A percentile compares a stretch with the other conserved stretches of the same genome.
These are phyloP conservation scores for Sequoiadendron giganteum DNA, from an alignment of 75 land plant species.

Conservation along the genomic window DNA sequence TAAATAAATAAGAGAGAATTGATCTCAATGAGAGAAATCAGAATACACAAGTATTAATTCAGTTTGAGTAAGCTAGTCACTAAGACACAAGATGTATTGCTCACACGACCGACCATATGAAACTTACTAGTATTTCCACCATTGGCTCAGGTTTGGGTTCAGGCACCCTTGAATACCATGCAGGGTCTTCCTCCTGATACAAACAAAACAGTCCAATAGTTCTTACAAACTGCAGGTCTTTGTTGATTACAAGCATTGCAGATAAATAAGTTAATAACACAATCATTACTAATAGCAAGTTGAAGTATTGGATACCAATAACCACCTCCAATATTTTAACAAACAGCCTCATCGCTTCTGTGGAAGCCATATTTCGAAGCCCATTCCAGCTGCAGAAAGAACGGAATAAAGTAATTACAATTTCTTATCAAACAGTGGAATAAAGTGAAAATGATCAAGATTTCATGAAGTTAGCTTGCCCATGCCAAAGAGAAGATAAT, in stretches of 20 bases:
- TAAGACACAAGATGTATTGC: neutral
- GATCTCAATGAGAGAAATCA: neutral
- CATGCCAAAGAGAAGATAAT: neutral
- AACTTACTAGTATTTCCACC: conserved; percentile 64
- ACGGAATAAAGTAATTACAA: neutral
- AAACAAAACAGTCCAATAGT: neutral
- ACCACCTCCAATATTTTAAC: conserved; percentile 89
- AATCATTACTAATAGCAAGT: neutral
- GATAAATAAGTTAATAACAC: neutral
- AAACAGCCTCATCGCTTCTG: conserved; percentile 98
- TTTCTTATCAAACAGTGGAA: neutral
- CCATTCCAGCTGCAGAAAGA: conserved; percentile 70
- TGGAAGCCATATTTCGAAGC: conserved; percentile 81
- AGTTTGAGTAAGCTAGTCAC: neutral
- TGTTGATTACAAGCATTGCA: neutral
- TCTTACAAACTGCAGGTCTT: neutral
- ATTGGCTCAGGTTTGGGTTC: conserved; percentile 48
- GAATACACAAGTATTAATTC: neutral
- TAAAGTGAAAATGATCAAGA: neutral
- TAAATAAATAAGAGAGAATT: neutral
- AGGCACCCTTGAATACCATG: conserved; percentile 84
- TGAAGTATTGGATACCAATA: neutral
- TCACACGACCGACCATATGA: neutral
- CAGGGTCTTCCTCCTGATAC: conserved; percentile 89
- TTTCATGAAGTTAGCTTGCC: neutral